These are phyloP conservation scores for Sarocladium strictum DNA, from an alignment of 2,329 filamentous ascomycete genomes.

Conservation along the genomic window DNA sequence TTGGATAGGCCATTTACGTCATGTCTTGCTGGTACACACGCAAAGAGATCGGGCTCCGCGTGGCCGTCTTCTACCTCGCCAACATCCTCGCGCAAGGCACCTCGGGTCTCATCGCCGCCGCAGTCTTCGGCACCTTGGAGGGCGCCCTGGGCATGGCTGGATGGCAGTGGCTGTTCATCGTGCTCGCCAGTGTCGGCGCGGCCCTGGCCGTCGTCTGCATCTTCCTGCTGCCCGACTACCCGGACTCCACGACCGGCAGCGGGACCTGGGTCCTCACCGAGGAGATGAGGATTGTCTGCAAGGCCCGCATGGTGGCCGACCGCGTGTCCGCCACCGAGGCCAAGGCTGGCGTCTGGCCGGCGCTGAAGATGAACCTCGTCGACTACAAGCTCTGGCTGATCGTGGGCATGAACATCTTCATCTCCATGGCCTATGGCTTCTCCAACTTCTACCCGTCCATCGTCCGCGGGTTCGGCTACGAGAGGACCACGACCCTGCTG, in stretches of 20 bases:
- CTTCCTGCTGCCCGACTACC: constrained; percentile 16
- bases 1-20: constrained; percentile 12
- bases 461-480: constrained; percentile 15
- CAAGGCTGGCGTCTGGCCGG: not conserved
- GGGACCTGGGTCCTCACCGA: constrained; percentile 13
- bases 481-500: constrained; percentile 16
- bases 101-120: constrained; percentile 17
- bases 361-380: not conserved
- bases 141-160: constrained; percentile 46
- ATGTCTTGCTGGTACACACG: constrained; percentile 20
- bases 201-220: constrained; percentile 13
- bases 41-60: constrained; percentile 17
- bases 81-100: constrained; percentile 16
- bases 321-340: constrained; percentile 8
- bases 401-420: constrained; percentile 12
- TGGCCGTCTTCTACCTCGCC: constrained; percentile 18
- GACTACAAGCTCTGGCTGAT: constrained; percentile 4
- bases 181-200: constrained; percentile 45
- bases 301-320: constrained; percentile 14
- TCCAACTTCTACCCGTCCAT: constrained; percentile 21
- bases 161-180: constrained; percentile 62
- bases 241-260: constrained; percentile 11
- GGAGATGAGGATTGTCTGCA: constrained; percentile 12
- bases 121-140: constrained; percentile 23
- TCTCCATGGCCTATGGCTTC: constrained; percentile 18